Conservation (phyloP, 306 rosid species). For the Quercus robur region DNA sequence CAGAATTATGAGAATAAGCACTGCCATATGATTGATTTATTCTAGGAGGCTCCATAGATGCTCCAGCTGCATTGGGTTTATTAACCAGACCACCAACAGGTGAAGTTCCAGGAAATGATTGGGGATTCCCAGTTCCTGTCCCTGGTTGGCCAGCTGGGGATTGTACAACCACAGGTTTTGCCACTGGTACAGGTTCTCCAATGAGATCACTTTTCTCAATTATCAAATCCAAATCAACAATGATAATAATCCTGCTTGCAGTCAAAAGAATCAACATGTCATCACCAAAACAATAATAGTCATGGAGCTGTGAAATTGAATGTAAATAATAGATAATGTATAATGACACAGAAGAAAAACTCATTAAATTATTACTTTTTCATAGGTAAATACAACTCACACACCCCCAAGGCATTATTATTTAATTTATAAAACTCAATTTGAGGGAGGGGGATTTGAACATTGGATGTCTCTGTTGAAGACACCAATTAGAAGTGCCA, state of each 20-base stretch:
- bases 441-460: too few relatives aligned
- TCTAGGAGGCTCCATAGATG: slow-evolving; percentile 38
- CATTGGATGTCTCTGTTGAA: too few relatives aligned
- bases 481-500: too few relatives aligned
- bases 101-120: slow-evolving; percentile 27
- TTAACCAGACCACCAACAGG: slow-evolving; percentile 30
- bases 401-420: not conserved
- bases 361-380: not conserved
- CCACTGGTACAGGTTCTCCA: slow-evolving; percentile 50
- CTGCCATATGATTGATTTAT: slow-evolving; percentile 34
- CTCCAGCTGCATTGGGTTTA: slow-evolving; percentile 29
- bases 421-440: too few relatives aligned
- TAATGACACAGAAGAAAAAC: not conserved
- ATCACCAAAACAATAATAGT: not conserved
- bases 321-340: not conserved
- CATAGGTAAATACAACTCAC: not conserved
- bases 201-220: slow-evolving; percentile 52
- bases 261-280: slow-evolving; percentile 3
- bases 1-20: slow-evolving; percentile 34
- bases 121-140: slow-evolving; percentile 31
- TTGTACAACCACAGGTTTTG: slow-evolving; percentile 21
- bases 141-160: slow-evolving; percentile 36
- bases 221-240: slow-evolving; percentile 61
- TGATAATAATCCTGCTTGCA: slow-evolving; percentile 67
- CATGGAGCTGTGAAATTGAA: not conserved